phyloP scores from a whole-genome alignment of 2,329 filamentous ascomycete genomes.

The Truncatella angustata region DNA sequence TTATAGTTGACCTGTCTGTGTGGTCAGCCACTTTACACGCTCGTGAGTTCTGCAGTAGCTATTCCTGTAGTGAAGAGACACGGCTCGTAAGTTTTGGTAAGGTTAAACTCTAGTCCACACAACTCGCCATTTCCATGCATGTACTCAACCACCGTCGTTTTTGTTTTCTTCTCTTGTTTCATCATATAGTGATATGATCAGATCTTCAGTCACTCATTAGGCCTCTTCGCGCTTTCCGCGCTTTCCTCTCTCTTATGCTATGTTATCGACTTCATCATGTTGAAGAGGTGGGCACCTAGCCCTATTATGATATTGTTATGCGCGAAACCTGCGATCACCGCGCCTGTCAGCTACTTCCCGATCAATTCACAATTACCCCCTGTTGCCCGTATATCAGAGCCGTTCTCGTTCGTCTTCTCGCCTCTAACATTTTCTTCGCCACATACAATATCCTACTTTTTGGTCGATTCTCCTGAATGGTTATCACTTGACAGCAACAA shows the following conservation, averaged over 20 bases:
- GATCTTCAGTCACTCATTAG: conserved; percentile 2
- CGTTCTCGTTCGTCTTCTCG: conserved; percentile 72
- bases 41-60: not conserved
- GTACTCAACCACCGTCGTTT: conserved; percentile 3
- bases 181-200: not conserved
- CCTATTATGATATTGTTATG: conserved; percentile 24
- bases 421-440: conserved; percentile 69
- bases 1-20: not conserved
- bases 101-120: not conserved
- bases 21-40: conserved; percentile 1
- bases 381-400: conserved; percentile 66
- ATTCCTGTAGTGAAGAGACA: not conserved
- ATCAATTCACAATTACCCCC: conserved; percentile 83
- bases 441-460: conserved; percentile 61
- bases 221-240: not conserved
- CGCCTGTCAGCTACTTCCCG: conserved; percentile 60
- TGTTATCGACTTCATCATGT: not conserved
- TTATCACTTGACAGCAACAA: conserved; percentile 65
- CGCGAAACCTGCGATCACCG: conserved; percentile 29
- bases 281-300: conserved; percentile 22
- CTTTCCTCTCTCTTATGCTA: not conserved
- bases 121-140: not conserved
- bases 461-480: conserved; percentile 68
- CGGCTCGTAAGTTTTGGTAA: conserved; percentile 2
- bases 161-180: not conserved